phyloP scores from a whole-genome alignment of 1,284 basidiomycete species.

The Leccinum subatratum region DNA sequence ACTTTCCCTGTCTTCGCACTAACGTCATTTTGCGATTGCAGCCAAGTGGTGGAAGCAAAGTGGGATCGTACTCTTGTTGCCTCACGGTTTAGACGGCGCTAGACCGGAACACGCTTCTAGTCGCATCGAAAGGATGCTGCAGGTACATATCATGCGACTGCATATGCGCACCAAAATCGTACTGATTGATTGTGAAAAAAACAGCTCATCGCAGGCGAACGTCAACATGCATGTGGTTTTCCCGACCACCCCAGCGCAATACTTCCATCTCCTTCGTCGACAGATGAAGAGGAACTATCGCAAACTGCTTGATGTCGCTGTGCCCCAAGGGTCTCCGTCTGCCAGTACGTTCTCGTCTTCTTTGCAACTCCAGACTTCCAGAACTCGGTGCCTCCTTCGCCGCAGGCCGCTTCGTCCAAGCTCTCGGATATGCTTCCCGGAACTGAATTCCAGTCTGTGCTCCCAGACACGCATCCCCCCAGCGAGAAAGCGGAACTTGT shows the following conservation, averaged over 20 bases:
- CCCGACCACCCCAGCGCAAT: constrained; percentile 84
- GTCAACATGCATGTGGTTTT: constrained; percentile 80
- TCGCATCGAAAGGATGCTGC: constrained; percentile 81
- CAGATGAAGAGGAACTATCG: constrained; percentile 82
- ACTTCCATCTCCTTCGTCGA: constrained; percentile 82
- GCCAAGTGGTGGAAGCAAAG: constrained; percentile 94
- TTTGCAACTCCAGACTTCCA: not conserved
- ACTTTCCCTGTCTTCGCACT: not conserved
- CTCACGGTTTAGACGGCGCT: constrained; percentile 84
- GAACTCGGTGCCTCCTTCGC: not conserved
- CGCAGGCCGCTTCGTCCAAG: constrained; percentile 69
- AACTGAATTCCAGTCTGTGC: constrained; percentile 67
- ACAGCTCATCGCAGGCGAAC: constrained; percentile 53
- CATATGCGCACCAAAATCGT: not conserved
- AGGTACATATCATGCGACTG: constrained; percentile 40
- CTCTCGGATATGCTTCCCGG: constrained; percentile 62
- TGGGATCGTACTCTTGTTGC: constrained; percentile 79
- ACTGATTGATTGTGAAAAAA: constrained; percentile 2
- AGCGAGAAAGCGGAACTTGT: constrained; percentile 50
- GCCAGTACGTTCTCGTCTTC: constrained; percentile 47
- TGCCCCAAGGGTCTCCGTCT: constrained; percentile 81
- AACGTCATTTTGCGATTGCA: constrained; percentile 28
- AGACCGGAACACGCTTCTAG: constrained; percentile 89
- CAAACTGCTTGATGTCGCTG: constrained; percentile 78
- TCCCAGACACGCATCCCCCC: constrained; percentile 43